Percentiles rank a stretch among this genome's conserved stretches.
Conservation (phyloP, 2,329 filamentous ascomycete species). For the Stachybotrys echinatus region DNA sequence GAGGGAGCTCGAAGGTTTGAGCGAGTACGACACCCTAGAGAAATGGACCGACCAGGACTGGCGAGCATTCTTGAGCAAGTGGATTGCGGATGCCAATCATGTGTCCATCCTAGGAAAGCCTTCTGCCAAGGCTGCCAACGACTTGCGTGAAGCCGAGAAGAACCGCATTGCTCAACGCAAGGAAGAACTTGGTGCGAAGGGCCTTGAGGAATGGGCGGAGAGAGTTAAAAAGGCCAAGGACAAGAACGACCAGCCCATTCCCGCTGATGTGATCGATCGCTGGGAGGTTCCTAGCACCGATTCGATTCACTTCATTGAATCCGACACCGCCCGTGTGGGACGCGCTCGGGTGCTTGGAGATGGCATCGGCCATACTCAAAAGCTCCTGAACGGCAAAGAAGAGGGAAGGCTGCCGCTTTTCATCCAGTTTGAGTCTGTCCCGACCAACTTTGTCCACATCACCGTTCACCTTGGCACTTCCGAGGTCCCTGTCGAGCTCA, state of each 20-base stretch:
- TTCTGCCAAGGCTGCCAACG: constrained; percentile 71
- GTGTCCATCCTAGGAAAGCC: constrained; percentile 85
- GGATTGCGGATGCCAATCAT: constrained; percentile 80
- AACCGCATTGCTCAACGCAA: constrained; percentile 74
- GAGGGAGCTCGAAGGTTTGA: constrained; percentile 49
- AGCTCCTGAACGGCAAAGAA: constrained; percentile 65
- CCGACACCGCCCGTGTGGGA: constrained; percentile 77
- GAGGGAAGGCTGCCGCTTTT: constrained; percentile 67
- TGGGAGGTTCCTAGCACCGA: constrained; percentile 82
- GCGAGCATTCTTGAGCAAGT: constrained; percentile 75
- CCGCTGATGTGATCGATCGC: constrained; percentile 69
- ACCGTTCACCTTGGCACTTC: constrained; percentile 75
- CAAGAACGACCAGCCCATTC: constrained; percentile 85
- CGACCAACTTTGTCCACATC: constrained; percentile 87
- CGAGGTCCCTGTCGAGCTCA: constrained; percentile 71
- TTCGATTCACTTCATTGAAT: constrained; percentile 92
- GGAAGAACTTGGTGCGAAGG: constrained; percentile 73
- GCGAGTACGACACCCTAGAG: constrained; percentile 64
- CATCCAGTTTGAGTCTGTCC: constrained; percentile 94
- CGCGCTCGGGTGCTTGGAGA: constrained; percentile 66
- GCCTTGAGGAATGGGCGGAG: constrained; percentile 67
- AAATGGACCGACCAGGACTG: constrained; percentile 81
- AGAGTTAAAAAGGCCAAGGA: constrained; percentile 78
- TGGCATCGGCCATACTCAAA: constrained; percentile 65
- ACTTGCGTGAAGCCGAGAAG: constrained; percentile 77